Evolutionary conservation across 768 basidiomycete species (phyloP).

Genomic region (Kwoniella sp.): DNA sequence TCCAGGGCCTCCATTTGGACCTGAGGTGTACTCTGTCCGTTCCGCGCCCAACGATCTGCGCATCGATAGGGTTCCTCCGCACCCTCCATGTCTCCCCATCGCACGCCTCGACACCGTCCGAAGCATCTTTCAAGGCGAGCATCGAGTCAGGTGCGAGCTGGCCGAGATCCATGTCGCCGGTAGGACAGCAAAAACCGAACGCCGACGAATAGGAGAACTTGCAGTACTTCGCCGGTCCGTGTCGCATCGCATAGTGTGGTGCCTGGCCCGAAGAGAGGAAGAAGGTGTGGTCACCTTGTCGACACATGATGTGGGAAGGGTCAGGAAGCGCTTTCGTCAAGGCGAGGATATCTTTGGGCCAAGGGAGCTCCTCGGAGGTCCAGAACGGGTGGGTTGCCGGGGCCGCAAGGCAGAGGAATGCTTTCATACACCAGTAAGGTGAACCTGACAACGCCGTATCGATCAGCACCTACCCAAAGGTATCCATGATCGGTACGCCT

Average conservation of each 20-base stretch:
- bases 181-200: constrained; percentile 75
- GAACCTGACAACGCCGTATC: constrained; percentile 64
- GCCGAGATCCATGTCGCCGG: constrained; percentile 68
- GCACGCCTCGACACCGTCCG: constrained; percentile 45
- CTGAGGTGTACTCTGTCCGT: constrained; percentile 61
- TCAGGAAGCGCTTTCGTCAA: constrained; percentile 64
- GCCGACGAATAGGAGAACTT: constrained; percentile 76
- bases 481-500: too few relatives aligned
- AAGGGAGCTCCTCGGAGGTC: constrained; percentile 68
- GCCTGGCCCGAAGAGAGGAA: constrained; percentile 76
- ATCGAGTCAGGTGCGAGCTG: constrained; percentile 73
- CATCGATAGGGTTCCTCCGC: constrained; percentile 67
- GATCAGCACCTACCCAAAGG: too few relatives aligned
- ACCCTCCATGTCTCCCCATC: constrained; percentile 73
- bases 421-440: constrained; percentile 80
- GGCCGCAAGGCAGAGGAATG: constrained; percentile 69
- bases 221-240: constrained; percentile 76
- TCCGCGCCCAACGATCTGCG: constrained; percentile 59
- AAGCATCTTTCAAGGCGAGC: constrained; percentile 70
- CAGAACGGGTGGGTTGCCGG: constrained; percentile 73
- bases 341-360: constrained; percentile 61
- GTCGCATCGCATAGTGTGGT: constrained; percentile 76
- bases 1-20: constrained; percentile 76
- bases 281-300: constrained; percentile 65
- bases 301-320: constrained; percentile 70